These are phyloP conservation scores for Solanum piurae DNA, from an alignment of 257 asterid genomes.

Conservation along the genomic window DNA sequence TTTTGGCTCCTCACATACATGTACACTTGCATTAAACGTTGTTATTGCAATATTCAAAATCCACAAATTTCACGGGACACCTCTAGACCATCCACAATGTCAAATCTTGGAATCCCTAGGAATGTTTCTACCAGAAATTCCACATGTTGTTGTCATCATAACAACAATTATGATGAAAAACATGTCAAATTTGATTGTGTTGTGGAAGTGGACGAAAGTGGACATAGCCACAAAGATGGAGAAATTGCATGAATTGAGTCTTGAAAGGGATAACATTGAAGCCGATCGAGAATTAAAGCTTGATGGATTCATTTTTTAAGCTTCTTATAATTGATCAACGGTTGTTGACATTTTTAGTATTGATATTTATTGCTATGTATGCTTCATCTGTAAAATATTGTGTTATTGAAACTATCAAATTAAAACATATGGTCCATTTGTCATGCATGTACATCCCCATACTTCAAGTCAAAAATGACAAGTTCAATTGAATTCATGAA, in stretches of 20 bases:
- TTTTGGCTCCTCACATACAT: slow-evolving; percentile 55
- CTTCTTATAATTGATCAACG: neutral
- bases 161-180: neutral
- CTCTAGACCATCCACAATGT: neutral
- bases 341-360: neutral
- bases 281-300: neutral
- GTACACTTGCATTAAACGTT: slow-evolving; percentile 42
- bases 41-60: slow-evolving; percentile 3
- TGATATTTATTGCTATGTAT: neutral
- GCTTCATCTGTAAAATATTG: neutral
- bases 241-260: neutral
- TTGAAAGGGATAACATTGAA: neutral
- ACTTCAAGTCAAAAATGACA: neutral
- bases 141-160: neutral
- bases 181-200: neutral
- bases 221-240: neutral
- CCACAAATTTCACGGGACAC: neutral
- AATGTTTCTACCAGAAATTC: neutral
- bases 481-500: neutral
- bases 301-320: neutral
- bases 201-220: neutral
- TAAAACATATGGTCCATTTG: neutral
- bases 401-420: neutral
- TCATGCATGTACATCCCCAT: neutral
- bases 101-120: neutral